Evolutionary conservation across 2,329 filamentous ascomycete species (phyloP).

Genomic region (Bipolaris oryzae): DNA sequence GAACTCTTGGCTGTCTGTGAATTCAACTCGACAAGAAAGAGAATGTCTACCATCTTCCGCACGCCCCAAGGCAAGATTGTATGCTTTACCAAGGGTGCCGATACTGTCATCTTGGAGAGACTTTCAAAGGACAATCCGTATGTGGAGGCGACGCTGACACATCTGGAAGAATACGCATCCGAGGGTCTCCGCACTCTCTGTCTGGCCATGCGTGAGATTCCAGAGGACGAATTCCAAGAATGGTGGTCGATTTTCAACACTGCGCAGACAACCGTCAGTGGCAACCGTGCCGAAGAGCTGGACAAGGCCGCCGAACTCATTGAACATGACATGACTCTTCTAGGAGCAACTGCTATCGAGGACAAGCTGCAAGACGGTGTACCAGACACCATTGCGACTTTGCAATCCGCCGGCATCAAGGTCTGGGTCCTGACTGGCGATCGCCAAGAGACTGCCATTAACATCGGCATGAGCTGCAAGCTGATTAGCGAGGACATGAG

Average conservation of each 20-base stretch:
- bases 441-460: slow-evolving; percentile 97
- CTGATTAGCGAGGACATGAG: slow-evolving; percentile 99
- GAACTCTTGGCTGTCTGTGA: slow-evolving; percentile 96
- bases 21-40: slow-evolving; percentile 96
- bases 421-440: slow-evolving; percentile 98
- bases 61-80: slow-evolving; percentile 95
- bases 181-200: slow-evolving; percentile 95
- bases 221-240: slow-evolving; percentile 85
- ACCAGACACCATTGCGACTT: slow-evolving; percentile 94
- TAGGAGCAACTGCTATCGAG: slow-evolving; percentile 96
- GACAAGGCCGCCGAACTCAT: slow-evolving; percentile 98
- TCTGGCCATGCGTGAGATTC: slow-evolving; percentile 89
- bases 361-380: slow-evolving; percentile 97
- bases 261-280: slow-evolving; percentile 86
- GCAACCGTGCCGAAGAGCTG: slow-evolving; percentile 89
- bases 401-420: slow-evolving; percentile 97
- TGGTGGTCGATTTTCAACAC: slow-evolving; percentile 88
- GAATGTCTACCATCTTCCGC: slow-evolving; percentile 97
- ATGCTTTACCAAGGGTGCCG: slow-evolving; percentile 93
- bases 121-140: slow-evolving; percentile 79
- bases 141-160: slow-evolving; percentile 86
- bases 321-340: slow-evolving; percentile 86
- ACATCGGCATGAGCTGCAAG: slow-evolving; percentile 99
- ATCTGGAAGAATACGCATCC: slow-evolving; percentile 97
- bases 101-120: slow-evolving; percentile 95